Conservation (phyloP, 805 yeast species). For the Cyberlindnera mississippiensis region DNA sequence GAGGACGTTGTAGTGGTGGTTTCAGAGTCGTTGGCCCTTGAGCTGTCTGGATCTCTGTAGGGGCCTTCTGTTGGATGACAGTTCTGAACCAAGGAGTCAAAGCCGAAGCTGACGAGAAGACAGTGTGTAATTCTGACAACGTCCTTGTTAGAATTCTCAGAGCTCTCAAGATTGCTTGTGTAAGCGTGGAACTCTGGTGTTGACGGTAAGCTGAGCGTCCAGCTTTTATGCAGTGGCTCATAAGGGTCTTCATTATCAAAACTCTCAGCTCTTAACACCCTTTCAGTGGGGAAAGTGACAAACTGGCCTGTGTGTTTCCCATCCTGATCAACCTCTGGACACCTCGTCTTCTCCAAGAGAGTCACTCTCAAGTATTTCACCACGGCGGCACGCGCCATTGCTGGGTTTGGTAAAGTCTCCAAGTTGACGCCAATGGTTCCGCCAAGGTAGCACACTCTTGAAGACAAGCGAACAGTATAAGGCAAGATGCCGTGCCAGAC, state of each 20-base stretch:
- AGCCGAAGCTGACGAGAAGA: slow-evolving; percentile 9
- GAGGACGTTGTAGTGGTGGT: slow-evolving; percentile 2
- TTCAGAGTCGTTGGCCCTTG: slow-evolving; percentile 2
- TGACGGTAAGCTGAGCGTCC: neutral
- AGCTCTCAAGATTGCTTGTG: slow-evolving; percentile 12
- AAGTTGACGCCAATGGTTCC: slow-evolving; percentile 9
- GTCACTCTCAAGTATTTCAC: slow-evolving; percentile 15
- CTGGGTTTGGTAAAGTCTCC: slow-evolving; percentile 7
- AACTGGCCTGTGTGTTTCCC: neutral
- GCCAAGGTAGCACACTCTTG: slow-evolving; percentile 18
- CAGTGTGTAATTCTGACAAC: slow-evolving; percentile 15
- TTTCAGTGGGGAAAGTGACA: neutral
- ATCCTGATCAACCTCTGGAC: slow-evolving; percentile 7
- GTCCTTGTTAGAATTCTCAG: neutral
- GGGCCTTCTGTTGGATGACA: neutral
- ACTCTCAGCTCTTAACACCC: neutral
- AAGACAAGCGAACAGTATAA: slow-evolving; percentile 15
- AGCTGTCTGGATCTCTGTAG: neutral
- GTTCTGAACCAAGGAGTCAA: slow-evolving; percentile 6
- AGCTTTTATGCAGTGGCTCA: slow-evolving; percentile 7
- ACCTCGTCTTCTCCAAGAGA: slow-evolving; percentile 17
- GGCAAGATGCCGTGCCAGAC: slow-evolving; percentile 19
- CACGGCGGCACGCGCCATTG: neutral
- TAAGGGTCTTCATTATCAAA: slow-evolving; percentile 6
- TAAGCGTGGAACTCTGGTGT: slow-evolving; percentile 17